Percentiles rank a stretch among this genome's conserved stretches.
phyloP scores from a whole-genome alignment of 768 basidiomycete genomes.

The Hypsizygus marmoreus region DNA sequence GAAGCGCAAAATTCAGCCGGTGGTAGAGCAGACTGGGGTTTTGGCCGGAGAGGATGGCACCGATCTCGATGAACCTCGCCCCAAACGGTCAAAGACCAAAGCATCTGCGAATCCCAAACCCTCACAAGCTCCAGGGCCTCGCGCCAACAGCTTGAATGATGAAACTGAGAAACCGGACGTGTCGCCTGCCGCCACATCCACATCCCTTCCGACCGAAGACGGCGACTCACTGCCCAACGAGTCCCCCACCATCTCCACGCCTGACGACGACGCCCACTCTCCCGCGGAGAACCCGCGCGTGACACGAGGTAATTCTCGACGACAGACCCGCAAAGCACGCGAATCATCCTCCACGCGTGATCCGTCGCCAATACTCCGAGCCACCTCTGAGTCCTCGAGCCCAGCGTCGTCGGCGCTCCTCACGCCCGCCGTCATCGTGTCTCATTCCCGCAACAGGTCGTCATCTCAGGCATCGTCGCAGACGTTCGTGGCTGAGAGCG shows the following conservation, averaged over 20 bases:
- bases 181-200: conserved; percentile 3
- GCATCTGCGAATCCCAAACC: conserved; percentile 9
- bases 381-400: conserved; percentile 6
- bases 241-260: background rate
- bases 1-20: conserved; percentile 33
- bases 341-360: conserved; percentile 9
- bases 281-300: background rate
- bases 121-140: background rate
- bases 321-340: conserved; percentile 3
- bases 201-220: conserved; percentile 6
- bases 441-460: conserved; percentile 39
- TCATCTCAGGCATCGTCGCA: conserved; percentile 40
- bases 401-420: conserved; percentile 11
- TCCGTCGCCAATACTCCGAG: conserved; percentile 13
- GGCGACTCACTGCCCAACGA: background rate
- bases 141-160: too few relatives aligned
- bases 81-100: conserved; percentile 26
- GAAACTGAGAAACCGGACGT: conserved; percentile 10
- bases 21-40: conserved; percentile 23
- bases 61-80: conserved; percentile 28
- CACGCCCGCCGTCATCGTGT: conserved; percentile 12
- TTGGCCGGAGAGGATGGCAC: conserved; percentile 26
- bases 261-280: background rate
- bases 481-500: conserved; percentile 30
- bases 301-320: conserved; percentile 1